Conservation (phyloP, 306 rosid species). For the Cucurbita maxima region DNA sequence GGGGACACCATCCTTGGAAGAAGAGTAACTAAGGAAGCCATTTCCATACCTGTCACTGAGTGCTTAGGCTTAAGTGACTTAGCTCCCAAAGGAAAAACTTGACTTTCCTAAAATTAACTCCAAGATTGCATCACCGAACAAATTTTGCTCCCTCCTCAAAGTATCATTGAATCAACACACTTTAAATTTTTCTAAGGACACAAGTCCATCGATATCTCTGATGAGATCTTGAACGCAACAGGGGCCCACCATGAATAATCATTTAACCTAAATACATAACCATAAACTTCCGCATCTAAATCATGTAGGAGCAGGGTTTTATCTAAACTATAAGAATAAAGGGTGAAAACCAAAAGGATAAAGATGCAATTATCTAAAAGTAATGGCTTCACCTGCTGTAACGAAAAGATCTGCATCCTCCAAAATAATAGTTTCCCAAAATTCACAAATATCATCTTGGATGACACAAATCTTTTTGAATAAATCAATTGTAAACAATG, state of each 20-base stretch:
- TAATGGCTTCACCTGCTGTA: not conserved
- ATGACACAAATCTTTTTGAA: not conserved
- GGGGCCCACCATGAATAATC: not conserved
- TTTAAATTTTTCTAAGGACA: not conserved
- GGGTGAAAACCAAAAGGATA: not conserved
- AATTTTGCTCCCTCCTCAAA: not conserved
- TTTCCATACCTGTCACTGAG: not conserved
- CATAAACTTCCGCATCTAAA: not conserved
- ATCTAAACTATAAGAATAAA: not conserved
- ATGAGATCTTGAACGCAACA: not conserved
- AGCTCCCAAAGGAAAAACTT: not conserved
- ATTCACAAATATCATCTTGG: not conserved
- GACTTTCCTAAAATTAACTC: not conserved
- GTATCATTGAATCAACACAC: not conserved
- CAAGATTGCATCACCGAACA: not conserved
- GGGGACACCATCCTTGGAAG: not conserved
- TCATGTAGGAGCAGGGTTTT: not conserved
- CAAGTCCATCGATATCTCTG: not conserved
- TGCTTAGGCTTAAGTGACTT: not conserved
- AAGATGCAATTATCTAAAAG: not conserved
- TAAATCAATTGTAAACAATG: not conserved
- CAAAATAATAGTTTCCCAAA: not conserved
- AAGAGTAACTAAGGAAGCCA: not conserved
- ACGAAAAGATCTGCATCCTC: not conserved
- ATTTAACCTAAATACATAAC: not conserved